A percentile compares a stretch with the other conserved stretches of the same genome.
Evolutionary conservation across 2,329 filamentous ascomycete genomes (phyloP).

Genomic region (Colletotrichum siamense): DNA sequence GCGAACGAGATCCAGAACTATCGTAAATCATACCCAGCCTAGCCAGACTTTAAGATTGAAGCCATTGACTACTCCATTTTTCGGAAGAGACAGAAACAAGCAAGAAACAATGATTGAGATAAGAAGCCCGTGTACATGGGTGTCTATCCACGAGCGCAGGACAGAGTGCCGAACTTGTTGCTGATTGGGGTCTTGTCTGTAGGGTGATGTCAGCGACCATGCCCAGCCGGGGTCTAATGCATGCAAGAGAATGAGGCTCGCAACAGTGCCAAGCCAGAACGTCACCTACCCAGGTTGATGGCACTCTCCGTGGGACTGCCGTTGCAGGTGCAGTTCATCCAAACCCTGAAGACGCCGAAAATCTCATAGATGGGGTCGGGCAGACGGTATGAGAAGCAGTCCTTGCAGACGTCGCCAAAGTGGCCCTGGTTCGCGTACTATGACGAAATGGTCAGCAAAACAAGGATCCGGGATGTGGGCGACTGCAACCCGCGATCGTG

Average conservation of each 20-base stretch:
- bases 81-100: not conserved
- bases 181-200: not conserved
- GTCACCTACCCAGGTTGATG: conserved; percentile 7
- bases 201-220: not conserved
- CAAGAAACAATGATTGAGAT: not conserved
- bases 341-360: conserved; percentile 4
- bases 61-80: not conserved
- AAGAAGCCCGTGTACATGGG: not conserved
- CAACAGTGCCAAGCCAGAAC: not conserved
- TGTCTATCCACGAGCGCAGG: not conserved
- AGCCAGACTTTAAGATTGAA: not conserved
- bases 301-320: not conserved
- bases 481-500: not conserved
- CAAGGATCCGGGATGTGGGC: not conserved
- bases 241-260: not conserved
- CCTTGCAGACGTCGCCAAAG: conserved; percentile 29
- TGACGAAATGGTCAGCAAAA: not conserved
- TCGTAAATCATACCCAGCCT: not conserved
- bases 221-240: not conserved
- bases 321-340: conserved; percentile 15
- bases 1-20: not conserved
- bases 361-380: conserved; percentile 1
- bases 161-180: conserved; percentile 4
- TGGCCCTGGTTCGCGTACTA: conserved; percentile 16
- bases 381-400: conserved; percentile 19